phyloP scores from a whole-genome alignment of 345 rosid species.

The Eucalyptus marginata region DNA sequence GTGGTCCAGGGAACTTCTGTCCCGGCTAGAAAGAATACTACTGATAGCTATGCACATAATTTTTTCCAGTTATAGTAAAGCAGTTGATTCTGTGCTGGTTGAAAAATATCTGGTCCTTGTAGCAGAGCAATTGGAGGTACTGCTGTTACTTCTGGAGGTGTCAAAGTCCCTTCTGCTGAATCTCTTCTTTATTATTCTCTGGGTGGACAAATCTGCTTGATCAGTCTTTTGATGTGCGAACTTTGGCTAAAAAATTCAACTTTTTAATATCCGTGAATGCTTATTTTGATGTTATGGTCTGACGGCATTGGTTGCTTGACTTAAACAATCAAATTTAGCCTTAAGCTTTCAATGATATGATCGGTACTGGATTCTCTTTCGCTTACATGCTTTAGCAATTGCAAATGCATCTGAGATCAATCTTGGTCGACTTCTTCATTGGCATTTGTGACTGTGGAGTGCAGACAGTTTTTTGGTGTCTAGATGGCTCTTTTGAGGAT shows the following conservation, averaged over 20 bases:
- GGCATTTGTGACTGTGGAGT: neutral
- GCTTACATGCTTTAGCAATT: conserved; percentile 1
- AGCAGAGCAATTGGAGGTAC: too few relatives aligned
- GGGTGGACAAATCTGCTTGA: neutral
- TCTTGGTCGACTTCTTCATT: neutral
- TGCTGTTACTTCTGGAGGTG: too few relatives aligned
- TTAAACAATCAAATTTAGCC: conserved; percentile 20
- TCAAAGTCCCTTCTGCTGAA: conserved; percentile 7
- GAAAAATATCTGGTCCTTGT: neutral
- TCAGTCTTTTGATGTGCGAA: conserved; percentile 2
- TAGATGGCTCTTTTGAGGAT: neutral
- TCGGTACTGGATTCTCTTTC: conserved; percentile 10
- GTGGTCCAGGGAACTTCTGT: conserved; percentile 31
- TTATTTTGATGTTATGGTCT: conserved; percentile 18
- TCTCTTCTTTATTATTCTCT: conserved; percentile 2
- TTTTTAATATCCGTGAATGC: conserved; percentile 25
- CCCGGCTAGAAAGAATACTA: conserved; percentile 10
- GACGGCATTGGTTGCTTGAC: conserved; percentile 27
- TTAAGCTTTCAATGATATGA: conserved; percentile 15
- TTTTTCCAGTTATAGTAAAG: too few relatives aligned
- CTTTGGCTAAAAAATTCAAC: conserved; percentile 5
- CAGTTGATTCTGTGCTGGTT: neutral
- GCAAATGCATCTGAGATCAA: conserved; percentile 1
- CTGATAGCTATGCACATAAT: conserved; percentile 1
- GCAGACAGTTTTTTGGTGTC: neutral